phyloP scores from a whole-genome alignment of 306 rosid genomes.

The Heteromeles arbutifolia region DNA sequence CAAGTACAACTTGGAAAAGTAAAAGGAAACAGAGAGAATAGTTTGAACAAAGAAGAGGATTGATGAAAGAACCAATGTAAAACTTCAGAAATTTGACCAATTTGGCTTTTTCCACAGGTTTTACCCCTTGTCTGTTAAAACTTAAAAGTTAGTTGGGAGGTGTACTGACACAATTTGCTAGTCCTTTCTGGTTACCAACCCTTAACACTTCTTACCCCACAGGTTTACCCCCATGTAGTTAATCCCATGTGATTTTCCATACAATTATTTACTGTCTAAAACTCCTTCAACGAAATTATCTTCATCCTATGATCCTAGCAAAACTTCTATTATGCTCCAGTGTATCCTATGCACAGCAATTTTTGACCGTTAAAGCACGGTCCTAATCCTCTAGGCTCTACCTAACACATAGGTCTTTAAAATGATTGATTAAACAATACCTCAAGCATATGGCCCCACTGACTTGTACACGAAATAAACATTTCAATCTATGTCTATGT shows the following conservation, averaged over 20 bases:
- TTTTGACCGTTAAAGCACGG: background rate
- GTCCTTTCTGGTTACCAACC: background rate
- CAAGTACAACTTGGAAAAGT: background rate
- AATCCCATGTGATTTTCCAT: background rate
- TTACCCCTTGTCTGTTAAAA: slow-evolving; percentile 7
- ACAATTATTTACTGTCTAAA: background rate
- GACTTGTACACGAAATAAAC: background rate
- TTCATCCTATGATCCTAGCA: too few relatives aligned
- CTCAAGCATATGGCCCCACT: background rate
- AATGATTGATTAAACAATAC: background rate
- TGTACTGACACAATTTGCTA: background rate
- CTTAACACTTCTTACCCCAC: background rate
- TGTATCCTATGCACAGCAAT: too few relatives aligned
- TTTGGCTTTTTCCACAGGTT: background rate
- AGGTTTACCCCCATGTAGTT: background rate
- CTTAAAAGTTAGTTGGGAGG: slow-evolving; percentile 5
- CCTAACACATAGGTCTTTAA: background rate
- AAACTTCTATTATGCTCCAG: too few relatives aligned
- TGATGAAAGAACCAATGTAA: background rate
- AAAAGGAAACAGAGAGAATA: background rate
- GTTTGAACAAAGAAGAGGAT: background rate
- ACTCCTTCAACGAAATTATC: background rate
- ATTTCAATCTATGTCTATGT: background rate
- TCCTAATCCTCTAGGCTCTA: background rate
- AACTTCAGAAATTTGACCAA: background rate